Base-by-base conservation (phyloP, 2,329 filamentous ascomycete genomes). In the Monilinia fructigena region DNA sequence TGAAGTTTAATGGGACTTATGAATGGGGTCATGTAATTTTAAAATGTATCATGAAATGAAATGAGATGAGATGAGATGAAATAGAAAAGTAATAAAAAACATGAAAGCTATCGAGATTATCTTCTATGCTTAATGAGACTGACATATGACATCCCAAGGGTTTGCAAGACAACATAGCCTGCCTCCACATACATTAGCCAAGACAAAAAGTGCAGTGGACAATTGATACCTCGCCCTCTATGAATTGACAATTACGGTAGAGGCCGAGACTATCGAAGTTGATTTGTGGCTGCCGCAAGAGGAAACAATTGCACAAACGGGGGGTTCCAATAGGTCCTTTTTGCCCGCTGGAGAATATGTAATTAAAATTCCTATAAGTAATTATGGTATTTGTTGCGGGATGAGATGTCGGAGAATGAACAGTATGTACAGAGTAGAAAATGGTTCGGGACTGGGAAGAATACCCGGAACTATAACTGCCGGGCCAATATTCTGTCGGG, bases 31-130 rank as follows among this genome's bases (percentile, higher is more conserved):
- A 26, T 2, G 28, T 14, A 23, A 35, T 16, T 50, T 38, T 23
- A 14, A 35, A 12, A 60, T 38, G 45, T 60, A 50, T 38, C 18
- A 60, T 60, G 45, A 60, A 60, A 23, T 48, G 45, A 60, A 48
- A 35, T 47, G 28, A 48, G 42, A 60, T 50, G 20, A 38, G 42
- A 60, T 50, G 20, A 38, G 28, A 26, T 50, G 28, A 61, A 50
- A 61, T 47, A 48, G 42, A 4, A 48, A 35, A n/a, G 7, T 3
- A 48, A 48, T 12, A n/a, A 42, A 48, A n/a, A 10, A 14, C 14
- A 59, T 18, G 42, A 47, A 59, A 18, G 23, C 23, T n/a, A 23
- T 16, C 4, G 12, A 23, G 42, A 58, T 26, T 26, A 31, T 10
- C 28, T 47, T 14, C 42, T 47, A 47, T 20, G 38, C 16, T 20